phyloP scores from a whole-genome alignment of 2,329 filamentous ascomycete genomes.

The Diplodia corticola region DNA sequence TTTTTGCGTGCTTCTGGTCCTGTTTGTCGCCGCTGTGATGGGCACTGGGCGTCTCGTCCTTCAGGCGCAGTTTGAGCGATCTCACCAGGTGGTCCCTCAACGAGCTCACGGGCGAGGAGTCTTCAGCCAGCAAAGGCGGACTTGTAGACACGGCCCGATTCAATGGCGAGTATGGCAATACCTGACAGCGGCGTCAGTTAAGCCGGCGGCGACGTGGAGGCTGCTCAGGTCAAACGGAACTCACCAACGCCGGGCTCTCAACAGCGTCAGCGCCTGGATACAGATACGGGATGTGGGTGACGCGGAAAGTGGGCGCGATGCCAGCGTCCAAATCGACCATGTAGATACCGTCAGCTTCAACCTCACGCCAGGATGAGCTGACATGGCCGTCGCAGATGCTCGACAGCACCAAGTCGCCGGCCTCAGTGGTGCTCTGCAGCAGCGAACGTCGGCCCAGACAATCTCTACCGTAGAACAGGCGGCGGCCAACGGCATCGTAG shows the following conservation, averaged over 20 bases:
- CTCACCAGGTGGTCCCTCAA: constrained; percentile 14
- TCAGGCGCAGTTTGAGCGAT: constrained; percentile 20
- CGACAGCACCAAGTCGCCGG: constrained; percentile 61
- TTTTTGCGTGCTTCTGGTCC: constrained; percentile 43
- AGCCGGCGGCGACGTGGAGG: neutral
- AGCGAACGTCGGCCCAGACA: constrained; percentile 84
- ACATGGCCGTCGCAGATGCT: constrained; percentile 62
- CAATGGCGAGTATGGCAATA: constrained; percentile 11
- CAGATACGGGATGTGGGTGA: constrained; percentile 6
- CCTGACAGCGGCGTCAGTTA: constrained; percentile 4
- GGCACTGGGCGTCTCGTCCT: neutral
- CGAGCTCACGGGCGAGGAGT: constrained; percentile 44
- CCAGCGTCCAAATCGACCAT: constrained; percentile 55
- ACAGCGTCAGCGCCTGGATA: neutral
- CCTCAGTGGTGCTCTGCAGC: constrained; percentile 55
- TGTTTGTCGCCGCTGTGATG: neutral
- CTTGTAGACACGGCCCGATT: neutral
- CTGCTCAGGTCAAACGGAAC: neutral
- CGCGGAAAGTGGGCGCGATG: neutral
- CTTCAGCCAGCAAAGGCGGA: neutral
- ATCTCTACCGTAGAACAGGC: constrained; percentile 82
- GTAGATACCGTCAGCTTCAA: constrained; percentile 82
- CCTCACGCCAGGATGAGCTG: constrained; percentile 66
- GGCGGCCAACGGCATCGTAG: constrained; percentile 62
- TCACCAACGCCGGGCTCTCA: neutral